phyloP scores from a whole-genome alignment of 805 yeast species.

The Schizosaccharomyces pombe region DNA sequence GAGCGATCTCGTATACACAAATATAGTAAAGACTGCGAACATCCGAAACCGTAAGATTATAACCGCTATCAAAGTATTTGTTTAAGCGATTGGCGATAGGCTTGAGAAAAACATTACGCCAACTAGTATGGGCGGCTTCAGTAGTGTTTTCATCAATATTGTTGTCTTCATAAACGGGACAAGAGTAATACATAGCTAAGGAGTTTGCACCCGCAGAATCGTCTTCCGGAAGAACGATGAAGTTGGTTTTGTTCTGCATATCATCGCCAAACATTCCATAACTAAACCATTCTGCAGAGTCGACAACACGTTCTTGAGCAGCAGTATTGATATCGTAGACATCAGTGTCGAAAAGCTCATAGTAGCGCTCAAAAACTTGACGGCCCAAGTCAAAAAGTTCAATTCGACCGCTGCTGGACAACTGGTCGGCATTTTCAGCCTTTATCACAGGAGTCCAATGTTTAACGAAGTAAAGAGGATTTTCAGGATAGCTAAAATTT shows the following conservation, averaged over 20 bases:
- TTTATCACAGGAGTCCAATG: background rate
- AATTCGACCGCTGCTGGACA: background rate
- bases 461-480: background rate
- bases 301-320: background rate
- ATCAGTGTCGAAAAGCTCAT: background rate
- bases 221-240: background rate
- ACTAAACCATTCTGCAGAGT: background rate
- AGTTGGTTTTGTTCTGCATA: background rate
- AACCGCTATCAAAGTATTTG: background rate
- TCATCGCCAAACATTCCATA: background rate
- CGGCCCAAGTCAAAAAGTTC: background rate
- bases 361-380: background rate
- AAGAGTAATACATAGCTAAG: background rate
- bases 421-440: background rate
- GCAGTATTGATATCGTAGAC: background rate
- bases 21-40: background rate
- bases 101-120: background rate
- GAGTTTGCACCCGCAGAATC: background rate
- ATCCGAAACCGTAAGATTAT: background rate
- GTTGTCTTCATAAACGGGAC: background rate
- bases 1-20: background rate
- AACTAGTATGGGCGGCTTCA: background rate
- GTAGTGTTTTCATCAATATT: background rate
- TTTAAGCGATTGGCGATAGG: background rate
- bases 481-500: background rate